phyloP scores from a whole-genome alignment of 2,329 filamentous ascomycete genomes.

The Verticillium dahliae region DNA sequence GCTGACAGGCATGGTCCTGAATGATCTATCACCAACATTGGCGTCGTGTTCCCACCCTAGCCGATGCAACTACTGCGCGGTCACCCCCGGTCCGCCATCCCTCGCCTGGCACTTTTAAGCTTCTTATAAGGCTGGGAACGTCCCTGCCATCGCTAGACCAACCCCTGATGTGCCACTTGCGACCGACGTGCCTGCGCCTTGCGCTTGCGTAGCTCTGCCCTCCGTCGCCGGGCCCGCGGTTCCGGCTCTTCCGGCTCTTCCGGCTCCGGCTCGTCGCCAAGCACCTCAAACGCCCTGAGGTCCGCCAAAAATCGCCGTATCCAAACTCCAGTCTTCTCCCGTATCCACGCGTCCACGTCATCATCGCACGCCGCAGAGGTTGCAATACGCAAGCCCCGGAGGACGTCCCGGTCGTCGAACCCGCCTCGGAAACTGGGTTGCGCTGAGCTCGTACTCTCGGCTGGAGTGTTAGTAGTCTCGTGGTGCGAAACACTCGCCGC shows the following conservation, averaged over 20 bases:
- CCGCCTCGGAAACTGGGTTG: not conserved
- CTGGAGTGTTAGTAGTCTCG: not conserved
- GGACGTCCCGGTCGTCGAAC: constrained; percentile 42
- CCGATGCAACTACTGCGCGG: not conserved
- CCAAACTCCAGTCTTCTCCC: constrained; percentile 42
- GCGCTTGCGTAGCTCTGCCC: constrained; percentile 24
- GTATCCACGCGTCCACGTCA: constrained; percentile 44
- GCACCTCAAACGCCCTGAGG: constrained; percentile 41
- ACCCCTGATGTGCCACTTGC: not conserved
- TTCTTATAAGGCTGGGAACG: not conserved
- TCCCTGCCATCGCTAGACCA: not conserved
- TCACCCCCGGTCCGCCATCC: not conserved
- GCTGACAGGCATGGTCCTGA: not conserved
- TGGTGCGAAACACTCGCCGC: not conserved
- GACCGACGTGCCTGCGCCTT: constrained; percentile 29
- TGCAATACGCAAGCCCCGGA: constrained; percentile 48
- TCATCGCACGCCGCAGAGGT: constrained; percentile 50
- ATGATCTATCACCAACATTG: not conserved
- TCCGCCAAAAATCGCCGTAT: constrained; percentile 50
- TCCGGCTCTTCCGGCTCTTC: constrained; percentile 9
- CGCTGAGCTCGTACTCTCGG: not conserved
- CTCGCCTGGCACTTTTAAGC: not conserved
- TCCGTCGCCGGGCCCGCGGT: constrained; percentile 19
- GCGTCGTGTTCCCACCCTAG: not conserved
- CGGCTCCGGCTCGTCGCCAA: constrained; percentile 22